These are phyloP conservation scores for Colletotrichum sp. DNA, from an alignment of 2,329 filamentous ascomycete genomes.

Conservation along the genomic window DNA sequence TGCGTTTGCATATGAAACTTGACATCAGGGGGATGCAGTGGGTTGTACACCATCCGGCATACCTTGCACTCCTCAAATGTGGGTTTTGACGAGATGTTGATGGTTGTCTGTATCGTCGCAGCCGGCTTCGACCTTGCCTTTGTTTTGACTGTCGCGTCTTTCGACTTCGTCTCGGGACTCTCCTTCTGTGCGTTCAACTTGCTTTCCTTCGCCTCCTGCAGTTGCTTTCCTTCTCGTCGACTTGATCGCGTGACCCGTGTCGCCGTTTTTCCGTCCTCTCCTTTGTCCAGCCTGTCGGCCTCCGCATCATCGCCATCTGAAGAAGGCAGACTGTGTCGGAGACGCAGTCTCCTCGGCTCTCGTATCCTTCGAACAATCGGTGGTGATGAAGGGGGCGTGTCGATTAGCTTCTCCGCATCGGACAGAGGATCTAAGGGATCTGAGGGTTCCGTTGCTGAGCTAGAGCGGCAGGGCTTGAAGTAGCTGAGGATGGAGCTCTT, in stretches of 20 bases:
- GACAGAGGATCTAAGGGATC: constrained; percentile 16
- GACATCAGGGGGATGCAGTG: constrained; percentile 47
- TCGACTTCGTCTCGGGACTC: too few relatives aligned
- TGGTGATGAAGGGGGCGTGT: constrained; percentile 28
- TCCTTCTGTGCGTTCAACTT: not conserved
- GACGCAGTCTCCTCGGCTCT: constrained; percentile 20
- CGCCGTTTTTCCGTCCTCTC: not conserved
- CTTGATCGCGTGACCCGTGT: not conserved
- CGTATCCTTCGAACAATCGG: constrained; percentile 6
- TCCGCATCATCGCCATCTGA: not conserved
- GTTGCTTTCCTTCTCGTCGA: not conserved
- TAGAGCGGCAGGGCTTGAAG: constrained; percentile 37
- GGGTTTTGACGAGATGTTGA: constrained; percentile 47
- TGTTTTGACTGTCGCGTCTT: not conserved
- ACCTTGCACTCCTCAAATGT: constrained; percentile 48
- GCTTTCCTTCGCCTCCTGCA: not conserved
- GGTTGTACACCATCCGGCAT: constrained; percentile 50
- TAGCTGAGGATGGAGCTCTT: constrained; percentile 46
- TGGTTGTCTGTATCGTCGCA: constrained; percentile 43
- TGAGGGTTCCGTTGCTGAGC: constrained; percentile 1
- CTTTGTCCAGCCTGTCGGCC: not conserved
- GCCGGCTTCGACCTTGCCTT: constrained; percentile 18
- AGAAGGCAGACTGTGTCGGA: constrained; percentile 7
- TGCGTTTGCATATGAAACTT: constrained; percentile 47
- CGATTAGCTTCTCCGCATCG: constrained; percentile 15